phyloP scores from a whole-genome alignment of 2,329 filamentous ascomycete species.

The Hortaea sp. region DNA sequence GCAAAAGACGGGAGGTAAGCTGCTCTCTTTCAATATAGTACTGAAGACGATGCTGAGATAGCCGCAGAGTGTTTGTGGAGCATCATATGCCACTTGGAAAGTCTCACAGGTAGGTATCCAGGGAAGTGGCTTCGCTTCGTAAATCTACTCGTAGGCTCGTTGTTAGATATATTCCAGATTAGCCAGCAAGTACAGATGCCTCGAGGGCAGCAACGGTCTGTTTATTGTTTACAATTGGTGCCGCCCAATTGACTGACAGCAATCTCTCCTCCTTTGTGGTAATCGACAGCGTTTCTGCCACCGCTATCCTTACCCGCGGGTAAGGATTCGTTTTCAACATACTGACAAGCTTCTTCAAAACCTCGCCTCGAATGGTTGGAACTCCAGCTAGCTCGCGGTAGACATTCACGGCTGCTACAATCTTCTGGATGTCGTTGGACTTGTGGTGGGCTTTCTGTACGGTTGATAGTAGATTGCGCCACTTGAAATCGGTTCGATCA shows the following conservation, averaged over 20 bases:
- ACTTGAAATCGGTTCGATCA: conserved; percentile 46
- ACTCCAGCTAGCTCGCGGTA: conserved; percentile 60
- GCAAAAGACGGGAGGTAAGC: conserved; percentile 7
- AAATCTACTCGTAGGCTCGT: too few species aligned
- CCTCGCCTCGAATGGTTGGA: conserved; percentile 43
- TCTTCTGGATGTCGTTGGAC: conserved; percentile 68
- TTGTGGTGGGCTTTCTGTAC: conserved; percentile 76
- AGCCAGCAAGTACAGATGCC: not conserved
- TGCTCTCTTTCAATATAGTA: not conserved
- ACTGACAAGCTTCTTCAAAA: conserved; percentile 57
- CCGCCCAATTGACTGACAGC: not conserved
- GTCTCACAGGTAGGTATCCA: too few species aligned
- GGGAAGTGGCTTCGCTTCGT: too few species aligned
- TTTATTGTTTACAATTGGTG: not conserved
- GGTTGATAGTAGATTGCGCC: conserved; percentile 54
- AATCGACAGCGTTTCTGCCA: conserved; percentile 33
- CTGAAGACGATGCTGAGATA: not conserved
- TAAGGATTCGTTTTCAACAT: conserved; percentile 70
- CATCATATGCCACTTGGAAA: not conserved
- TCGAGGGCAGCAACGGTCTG: not conserved
- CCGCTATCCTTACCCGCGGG: conserved; percentile 52
- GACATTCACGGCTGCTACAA: conserved; percentile 69
- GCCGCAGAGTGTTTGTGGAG: not conserved
- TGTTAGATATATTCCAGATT: not conserved
- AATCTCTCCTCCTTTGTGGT: conserved; percentile 24